Base-by-base conservation (phyloP, 169 alveolate genomes). In the Plasmodium gaboni region DNA sequence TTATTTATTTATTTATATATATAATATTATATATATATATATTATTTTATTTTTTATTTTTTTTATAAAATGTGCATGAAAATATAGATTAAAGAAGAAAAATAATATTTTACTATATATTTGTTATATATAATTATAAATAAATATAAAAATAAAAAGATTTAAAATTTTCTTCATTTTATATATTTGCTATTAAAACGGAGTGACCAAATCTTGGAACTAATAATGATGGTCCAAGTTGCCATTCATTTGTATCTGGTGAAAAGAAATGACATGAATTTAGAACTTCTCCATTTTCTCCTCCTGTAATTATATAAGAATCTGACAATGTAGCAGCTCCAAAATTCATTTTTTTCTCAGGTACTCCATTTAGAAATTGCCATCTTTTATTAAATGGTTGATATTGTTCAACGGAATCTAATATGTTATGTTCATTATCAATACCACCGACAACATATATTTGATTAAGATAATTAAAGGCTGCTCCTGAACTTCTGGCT, bases 401-500 rank as follows among this genome's bases (percentile, higher is more conserved):
- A 93, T 94, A 94, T n/a, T 93, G 93, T 57, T 94, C 97, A 17
- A 91, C 93, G 1, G 97, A 92, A 59, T 88, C 88, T 87, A 93
- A 96, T 12, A 94, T 92, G 13, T 63, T 88, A 60, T 93, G 96
- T 53, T 65, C 87, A 57, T 95, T 94, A 73, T 95, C 97, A 32
- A 93, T 94, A 15, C 97, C 97, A 7, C 98, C 98, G 42, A 95
- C 76, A 12, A 88, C 93, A 88, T 87, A 93, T 50, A 96, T 60
- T 61, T 93, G 96, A 80, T 88, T 89, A 65, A 88, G 69, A 70
- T 91, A 94, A 38, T 88, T 73, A 71, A 93, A 96, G 0, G 97
- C 97, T 3, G 96, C 91, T 1, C 97, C 98, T 0, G 97, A 96
- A 22, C 97, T 92, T 65, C 98, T 92, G 2, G 92, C 98, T 85